A percentile compares a stretch with the other conserved stretches of the same genome.
phyloP scores from a whole-genome alignment of 1,284 basidiomycete genomes.

The Fomitopsis schrenkii region DNA sequence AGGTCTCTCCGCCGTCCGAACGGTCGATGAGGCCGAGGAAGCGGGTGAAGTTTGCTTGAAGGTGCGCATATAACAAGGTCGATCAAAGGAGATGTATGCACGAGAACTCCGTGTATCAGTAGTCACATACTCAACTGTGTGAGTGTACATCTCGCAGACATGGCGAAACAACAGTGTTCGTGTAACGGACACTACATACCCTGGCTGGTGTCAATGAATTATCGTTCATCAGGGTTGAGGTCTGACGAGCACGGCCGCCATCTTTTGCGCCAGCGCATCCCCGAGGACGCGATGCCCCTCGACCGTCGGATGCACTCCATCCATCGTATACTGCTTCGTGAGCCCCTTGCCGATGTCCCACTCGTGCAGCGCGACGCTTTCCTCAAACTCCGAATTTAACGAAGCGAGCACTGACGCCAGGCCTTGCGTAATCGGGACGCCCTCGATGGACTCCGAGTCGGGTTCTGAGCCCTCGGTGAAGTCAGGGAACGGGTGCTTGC shows the following conservation, averaged over 20 bases:
- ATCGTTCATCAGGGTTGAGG: too few species aligned
- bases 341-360: background rate
- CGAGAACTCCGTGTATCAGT: too few species aligned
- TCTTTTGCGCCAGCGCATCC: background rate
- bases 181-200: background rate
- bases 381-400: background rate
- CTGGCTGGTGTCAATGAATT: too few species aligned
- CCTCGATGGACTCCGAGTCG: background rate
- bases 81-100: too few species aligned
- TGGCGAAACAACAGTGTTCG: background rate
- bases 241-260: background rate
- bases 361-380: background rate
- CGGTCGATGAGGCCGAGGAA: too few species aligned
- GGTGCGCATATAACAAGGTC: too few species aligned
- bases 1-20: too few species aligned
- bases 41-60: too few species aligned
- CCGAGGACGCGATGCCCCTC: background rate
- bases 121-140: too few species aligned
- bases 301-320: background rate
- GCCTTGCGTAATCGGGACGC: background rate
- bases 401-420: background rate
- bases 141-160: too few species aligned
- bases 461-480: too few species aligned
- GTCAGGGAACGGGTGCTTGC: too few species aligned
- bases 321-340: background rate